These are phyloP conservation scores for Pistacia atlantica DNA, from an alignment of 345 rosid species.

Conservation along the genomic window DNA sequence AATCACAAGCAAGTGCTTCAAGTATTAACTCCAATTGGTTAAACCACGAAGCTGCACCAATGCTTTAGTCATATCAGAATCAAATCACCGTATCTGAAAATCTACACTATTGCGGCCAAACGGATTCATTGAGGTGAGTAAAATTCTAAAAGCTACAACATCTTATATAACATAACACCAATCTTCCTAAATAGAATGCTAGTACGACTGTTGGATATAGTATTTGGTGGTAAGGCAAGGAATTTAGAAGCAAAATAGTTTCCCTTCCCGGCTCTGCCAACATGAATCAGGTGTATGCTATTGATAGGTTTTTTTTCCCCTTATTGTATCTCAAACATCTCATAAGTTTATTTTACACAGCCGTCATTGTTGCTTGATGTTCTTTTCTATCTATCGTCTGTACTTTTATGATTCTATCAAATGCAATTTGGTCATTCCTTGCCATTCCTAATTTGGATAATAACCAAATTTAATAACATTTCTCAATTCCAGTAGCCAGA, in stretches of 20 bases:
- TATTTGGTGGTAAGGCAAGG: neutral
- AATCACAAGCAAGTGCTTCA: neutral
- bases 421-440: neutral
- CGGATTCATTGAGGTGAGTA: neutral
- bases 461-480: neutral
- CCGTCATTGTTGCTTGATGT: neutral
- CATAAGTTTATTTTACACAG: neutral
- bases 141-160: neutral
- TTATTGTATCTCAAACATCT: neutral
- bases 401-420: too few species aligned
- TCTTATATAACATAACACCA: neutral
- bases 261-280: neutral
- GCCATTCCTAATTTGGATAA: neutral
- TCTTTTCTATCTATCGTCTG: too few species aligned
- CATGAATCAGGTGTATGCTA: neutral
- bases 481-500: neutral
- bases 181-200: neutral
- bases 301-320: neutral
- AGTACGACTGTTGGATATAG: neutral
- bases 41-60: neutral
- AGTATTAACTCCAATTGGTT: neutral
- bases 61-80: neutral
- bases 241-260: neutral
- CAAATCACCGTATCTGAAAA: neutral
- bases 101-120: neutral